Evolutionary conservation across 2,329 filamentous ascomycete genomes (phyloP), one percentile per base, ranked within the genome.

Genomic region (Chrysosporium queenslandicum): DNA sequence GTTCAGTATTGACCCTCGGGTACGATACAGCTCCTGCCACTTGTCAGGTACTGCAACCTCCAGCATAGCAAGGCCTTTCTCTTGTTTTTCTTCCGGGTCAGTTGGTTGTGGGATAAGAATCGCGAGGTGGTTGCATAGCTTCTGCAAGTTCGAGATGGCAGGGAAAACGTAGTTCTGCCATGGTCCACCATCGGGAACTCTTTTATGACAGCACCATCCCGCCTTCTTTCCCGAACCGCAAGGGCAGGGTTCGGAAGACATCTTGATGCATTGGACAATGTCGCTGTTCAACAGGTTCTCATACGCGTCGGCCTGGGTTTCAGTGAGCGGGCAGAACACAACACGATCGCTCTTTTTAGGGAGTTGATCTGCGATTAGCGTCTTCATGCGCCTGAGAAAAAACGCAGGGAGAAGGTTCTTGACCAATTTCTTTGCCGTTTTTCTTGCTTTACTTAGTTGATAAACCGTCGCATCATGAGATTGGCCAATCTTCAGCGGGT

Each of bases 331-430:
- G 60, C 92, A 98, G 64, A 98, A 98, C 3, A 97, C 88, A 0
- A 97, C 90, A 51, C 85, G 82, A 65, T 98, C 92, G 30, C 81
- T 90, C 75, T 98, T 98, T 69, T 89, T 94, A 0, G 92, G 92
- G 6, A 98, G 75, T 64, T 98, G 91, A 62, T 95, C 76, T 0
- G 89, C 88, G 55, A 98, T 95, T 14, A 97, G 73, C 0, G 83
- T 83, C 72, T 98, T 98, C 80, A 95, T 92, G 2, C 92, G 82
- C 1, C 92, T 85, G 1, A 96, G 76, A 60, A 98, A 97, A 66
- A 94, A 94, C 12, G 82, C 80, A 0, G 92, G 92, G 2, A 98
- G 75, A 0, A 98, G 78, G 53, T 95, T 94, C 32, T 90, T 75
- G 0, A 91, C 87, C 2, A 98, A 78, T 59, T 89, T 86, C 60